A percentile compares a stretch with the other conserved stretches of the same genome.
These are phyloP conservation scores for Podaxis sp. DNA, from an alignment of 768 basidiomycete species.

Conservation along the genomic window DNA sequence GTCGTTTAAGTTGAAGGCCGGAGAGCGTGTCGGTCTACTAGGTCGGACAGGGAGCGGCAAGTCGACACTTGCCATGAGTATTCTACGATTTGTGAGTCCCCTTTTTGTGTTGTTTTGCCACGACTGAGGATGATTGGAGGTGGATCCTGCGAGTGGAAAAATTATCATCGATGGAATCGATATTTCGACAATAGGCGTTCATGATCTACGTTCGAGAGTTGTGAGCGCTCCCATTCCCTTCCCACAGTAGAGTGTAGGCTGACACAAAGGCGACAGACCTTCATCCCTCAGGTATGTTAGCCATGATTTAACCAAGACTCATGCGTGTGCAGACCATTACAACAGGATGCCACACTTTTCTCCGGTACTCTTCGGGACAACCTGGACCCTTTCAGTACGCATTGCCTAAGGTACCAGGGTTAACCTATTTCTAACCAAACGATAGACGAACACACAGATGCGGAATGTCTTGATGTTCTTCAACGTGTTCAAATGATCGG, in stretches of 20 bases:
- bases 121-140: conserved; percentile 32
- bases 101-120: not conserved
- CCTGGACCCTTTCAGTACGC: conserved; percentile 67
- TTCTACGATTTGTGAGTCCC: conserved; percentile 73
- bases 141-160: conserved; percentile 72
- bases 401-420: not conserved
- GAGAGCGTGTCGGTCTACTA: conserved; percentile 76
- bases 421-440: not conserved
- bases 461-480: conserved; percentile 78
- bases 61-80: conserved; percentile 82
- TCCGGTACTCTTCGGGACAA: conserved; percentile 79
- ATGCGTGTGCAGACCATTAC: not conserved
- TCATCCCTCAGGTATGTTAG: conserved; percentile 60
- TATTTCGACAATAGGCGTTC: conserved; percentile 79
- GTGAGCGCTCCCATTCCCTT: conserved; percentile 36
- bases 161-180: conserved; percentile 89
- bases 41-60: conserved; percentile 83
- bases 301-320: not conserved
- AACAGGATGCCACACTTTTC: conserved; percentile 70
- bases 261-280: conserved; percentile 48
- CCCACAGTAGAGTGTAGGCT: not conserved
- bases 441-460: conserved; percentile 72
- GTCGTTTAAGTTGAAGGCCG: conserved; percentile 69
- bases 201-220: conserved; percentile 77
- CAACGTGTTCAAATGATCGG: conserved; percentile 77